Evolutionary conservation across 2,329 filamentous ascomycete genomes (phyloP), one percentile per base, ranked within the genome.

Genomic region (Mycosphaerella sp.): DNA sequence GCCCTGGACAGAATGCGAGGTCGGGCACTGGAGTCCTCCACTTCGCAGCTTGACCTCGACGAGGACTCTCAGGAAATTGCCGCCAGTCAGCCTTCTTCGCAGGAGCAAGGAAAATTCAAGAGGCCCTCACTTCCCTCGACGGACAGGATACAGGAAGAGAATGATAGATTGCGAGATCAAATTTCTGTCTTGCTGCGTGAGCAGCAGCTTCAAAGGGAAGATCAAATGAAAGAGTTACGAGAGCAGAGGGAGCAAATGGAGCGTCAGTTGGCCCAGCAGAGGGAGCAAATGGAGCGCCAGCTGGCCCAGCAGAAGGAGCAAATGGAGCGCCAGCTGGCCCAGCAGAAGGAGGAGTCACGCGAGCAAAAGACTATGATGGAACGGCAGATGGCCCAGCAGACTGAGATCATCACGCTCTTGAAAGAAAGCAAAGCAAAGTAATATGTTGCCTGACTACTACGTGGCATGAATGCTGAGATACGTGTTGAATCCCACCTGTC

Each of bases 21-120:
- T 45, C 51, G 11, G 14, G 32, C 17, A 48, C 11, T 47, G 11
- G 51, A 29, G 44, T 53, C 51, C 4, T 53, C 48, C 34, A 36
- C 51, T 41, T 31, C 51, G 32, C 31, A 52, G 26, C 49, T 52
- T 39, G 41, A 29, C 31, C 32, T 48, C 1, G 43, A 53, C 14
- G 36, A 53, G 29, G 36, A 48, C 23, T 47, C 44, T 39, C 34
- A 47, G 23, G 32, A 41, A 17, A 31, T 34, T 47, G n/a, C 36
- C 21, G 21, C 23, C 11, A 42, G 34, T 41, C 23, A 29, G 21
- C 26, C 51, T 34, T 43, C 48, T 31, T 51, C 40, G 11, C 40
- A 44, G 26, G 48, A 51, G 40, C 34, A 34, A 26, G 38, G 31
- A 31, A 43, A 4, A 14, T 31, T 45, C 29, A 51, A 51, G 39